Evolutionary conservation across 768 basidiomycete genomes (phyloP).

Genomic region (Neoboletus subvelutipes): DNA sequence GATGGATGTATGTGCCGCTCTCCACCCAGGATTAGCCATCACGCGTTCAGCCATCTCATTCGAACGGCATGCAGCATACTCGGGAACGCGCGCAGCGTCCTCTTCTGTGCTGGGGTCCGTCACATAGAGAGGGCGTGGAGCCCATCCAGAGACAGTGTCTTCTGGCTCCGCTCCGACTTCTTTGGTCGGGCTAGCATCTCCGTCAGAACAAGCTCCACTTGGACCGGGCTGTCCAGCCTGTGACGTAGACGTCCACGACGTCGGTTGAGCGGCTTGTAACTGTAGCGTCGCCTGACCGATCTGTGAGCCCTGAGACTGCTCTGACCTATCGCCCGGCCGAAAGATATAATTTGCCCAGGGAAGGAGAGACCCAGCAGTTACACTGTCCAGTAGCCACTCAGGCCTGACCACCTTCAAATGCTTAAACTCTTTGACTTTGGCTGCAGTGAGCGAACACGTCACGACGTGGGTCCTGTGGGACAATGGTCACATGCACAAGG

Average conservation of each 20-base stretch:
- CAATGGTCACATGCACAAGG: conserved; percentile 1
- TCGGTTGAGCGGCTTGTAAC: conserved; percentile 5
- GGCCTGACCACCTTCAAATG: conserved; percentile 88
- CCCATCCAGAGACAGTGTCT: conserved; percentile 6
- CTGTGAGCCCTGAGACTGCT: conserved; percentile 47
- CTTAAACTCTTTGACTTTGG: conserved; percentile 86
- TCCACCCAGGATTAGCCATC: conserved; percentile 85
- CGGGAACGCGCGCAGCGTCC: conserved; percentile 49
- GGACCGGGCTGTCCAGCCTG: not conserved
- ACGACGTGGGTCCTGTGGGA: conserved; percentile 79
- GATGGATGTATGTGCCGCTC: conserved; percentile 81
- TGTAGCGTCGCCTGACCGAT: conserved; percentile 20
- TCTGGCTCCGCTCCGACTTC: not conserved
- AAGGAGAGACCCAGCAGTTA: conserved; percentile 60
- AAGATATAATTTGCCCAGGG: conserved; percentile 81
- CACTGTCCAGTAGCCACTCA: conserved; percentile 85
- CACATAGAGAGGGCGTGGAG: conserved; percentile 31
- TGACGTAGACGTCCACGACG: not conserved
- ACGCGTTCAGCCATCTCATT: conserved; percentile 74
- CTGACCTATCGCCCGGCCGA: conserved; percentile 46
- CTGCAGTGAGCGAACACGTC: conserved; percentile 86
- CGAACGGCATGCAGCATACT: conserved; percentile 66
- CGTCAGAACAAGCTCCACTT: not conserved
- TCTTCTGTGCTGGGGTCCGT: conserved; percentile 44
- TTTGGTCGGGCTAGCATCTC: conserved; percentile 2